Base-by-base conservation (phyloP, 331 rosid species). In the Rhamnella rubrinervis region DNA sequence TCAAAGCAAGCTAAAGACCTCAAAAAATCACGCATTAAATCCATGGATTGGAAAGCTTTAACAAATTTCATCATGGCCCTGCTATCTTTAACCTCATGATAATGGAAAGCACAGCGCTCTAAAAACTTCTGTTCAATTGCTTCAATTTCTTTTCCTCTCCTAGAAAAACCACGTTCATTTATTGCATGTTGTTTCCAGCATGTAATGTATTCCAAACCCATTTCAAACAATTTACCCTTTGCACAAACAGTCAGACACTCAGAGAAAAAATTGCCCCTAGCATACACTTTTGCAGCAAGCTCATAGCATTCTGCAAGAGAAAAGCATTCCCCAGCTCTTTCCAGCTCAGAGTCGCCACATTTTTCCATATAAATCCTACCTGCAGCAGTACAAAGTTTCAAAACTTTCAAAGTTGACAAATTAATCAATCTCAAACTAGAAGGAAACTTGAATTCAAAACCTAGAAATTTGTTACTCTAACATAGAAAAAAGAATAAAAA, bases 211-310 rank as follows among this genome's bases (percentile, higher is more conserved):
- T 61, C 55, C 31, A 86, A 84, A n/a, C 92, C 97, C 56, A 20
- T 20, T 26, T 88, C 87, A 72, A 72, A 88, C 59, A 85, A 44
- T 67, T 68, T 74, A 63, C 89, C 86, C 41, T 81, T 73, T 19
- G 72, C n/a, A 69, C 95, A 90, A 79, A 65, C 87, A 57, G 49
- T 47, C 77, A 90, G 79, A 77, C 92, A 90, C 31, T 86, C 87
- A 0, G 83, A 46, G 63, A 82, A 86, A 21, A 13, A 59, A 63
- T 61, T 77, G 4, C 81, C 88, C 40, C 55, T 77, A 2, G 81
- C 83, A 68, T 66, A 84, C 7, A 77, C 80, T 0, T 84, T 52
- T 8, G 88, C 88, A 20, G 88, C 85, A 11, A 57, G 73, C 58
- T 74, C 66, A 62, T 67, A 57, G 52, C 75, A 49, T 19, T 72